Conservation (phyloP, 2,329 filamentous ascomycete species). For the Magnaporthales sp. region DNA sequence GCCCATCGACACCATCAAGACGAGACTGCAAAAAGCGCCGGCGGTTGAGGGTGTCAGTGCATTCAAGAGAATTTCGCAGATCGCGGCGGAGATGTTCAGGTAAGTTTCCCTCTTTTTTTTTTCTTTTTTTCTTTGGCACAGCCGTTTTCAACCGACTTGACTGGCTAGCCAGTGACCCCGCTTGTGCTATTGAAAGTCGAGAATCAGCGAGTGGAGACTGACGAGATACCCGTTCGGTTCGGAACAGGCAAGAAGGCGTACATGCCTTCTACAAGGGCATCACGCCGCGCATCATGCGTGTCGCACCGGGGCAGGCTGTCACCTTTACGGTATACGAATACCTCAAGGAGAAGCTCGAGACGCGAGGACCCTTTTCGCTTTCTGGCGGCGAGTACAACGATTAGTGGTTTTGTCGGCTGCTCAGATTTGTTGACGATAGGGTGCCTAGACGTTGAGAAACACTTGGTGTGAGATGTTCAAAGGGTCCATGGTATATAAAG, state of each 20-base stretch:
- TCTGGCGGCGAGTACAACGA: conserved; percentile 60
- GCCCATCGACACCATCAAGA: conserved; percentile 99
- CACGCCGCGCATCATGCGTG: conserved; percentile 93
- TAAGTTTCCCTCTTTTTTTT: conserved; percentile 23
- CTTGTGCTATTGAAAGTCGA: not conserved
- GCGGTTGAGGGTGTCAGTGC: conserved; percentile 76
- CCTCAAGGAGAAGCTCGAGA: conserved; percentile 64
- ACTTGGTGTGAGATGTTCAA: not conserved
- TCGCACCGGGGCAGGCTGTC: conserved; percentile 85
- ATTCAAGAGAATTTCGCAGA: conserved; percentile 65
- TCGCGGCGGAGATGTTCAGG: conserved; percentile 80
- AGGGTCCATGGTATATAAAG: not conserved
- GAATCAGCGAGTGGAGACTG: not conserved
- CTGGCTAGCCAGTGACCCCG: not conserved
- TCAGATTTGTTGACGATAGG: not conserved
- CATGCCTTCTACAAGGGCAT: conserved; percentile 99
- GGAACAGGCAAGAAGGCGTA: conserved; percentile 72
- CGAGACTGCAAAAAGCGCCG: conserved; percentile 81
- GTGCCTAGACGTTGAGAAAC: not conserved
- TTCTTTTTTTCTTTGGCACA: not conserved
- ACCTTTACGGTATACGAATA: conserved; percentile 73
- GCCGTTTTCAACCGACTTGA: not conserved
- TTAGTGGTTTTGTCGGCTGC: conserved; percentile 22
- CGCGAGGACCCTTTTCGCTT: conserved; percentile 49
- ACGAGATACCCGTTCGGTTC: not conserved